Evolutionary conservation across 305 asterid genomes (phyloP).

Genomic region (Fraxinus latifolia): DNA sequence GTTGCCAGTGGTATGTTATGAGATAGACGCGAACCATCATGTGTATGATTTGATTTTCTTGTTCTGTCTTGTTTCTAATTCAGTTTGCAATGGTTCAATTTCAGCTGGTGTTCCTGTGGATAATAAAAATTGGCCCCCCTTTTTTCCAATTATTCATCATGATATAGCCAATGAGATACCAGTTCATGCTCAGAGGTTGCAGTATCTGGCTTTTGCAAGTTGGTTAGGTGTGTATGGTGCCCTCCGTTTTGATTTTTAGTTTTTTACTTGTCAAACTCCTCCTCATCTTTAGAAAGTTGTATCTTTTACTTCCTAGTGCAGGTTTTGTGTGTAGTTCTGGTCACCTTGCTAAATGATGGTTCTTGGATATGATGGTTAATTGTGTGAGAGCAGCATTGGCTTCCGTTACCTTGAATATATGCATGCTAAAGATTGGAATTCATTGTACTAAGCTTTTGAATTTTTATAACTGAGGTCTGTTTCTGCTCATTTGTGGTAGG

Average conservation of each 20-base stretch:
- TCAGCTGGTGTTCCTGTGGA: slow-evolving; percentile 82
- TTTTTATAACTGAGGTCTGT: neutral
- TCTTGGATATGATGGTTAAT: slow-evolving; percentile 3
- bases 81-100: slow-evolving; percentile 20
- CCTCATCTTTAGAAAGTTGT: neutral
- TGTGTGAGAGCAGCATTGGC: neutral
- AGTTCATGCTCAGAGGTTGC: slow-evolving; percentile 76
- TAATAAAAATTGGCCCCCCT: slow-evolving; percentile 93
- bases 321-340: neutral
- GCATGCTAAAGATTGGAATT: neutral
- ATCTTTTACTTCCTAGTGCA: neutral
- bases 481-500: neutral
- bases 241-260: slow-evolving; percentile 7
- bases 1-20: slow-evolving; percentile 64
- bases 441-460: neutral
- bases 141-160: slow-evolving; percentile 92
- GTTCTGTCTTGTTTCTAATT: slow-evolving; percentile 22
- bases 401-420: neutral
- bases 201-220: slow-evolving; percentile 94
- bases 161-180: slow-evolving; percentile 96
- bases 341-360: neutral
- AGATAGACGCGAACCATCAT: slow-evolving; percentile 5
- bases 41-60: neutral
- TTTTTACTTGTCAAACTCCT: neutral
- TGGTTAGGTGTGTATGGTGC: slow-evolving; percentile 63